phyloP scores from a whole-genome alignment of 2,329 filamentous ascomycete genomes.

The Chaetomium sp. region DNA sequence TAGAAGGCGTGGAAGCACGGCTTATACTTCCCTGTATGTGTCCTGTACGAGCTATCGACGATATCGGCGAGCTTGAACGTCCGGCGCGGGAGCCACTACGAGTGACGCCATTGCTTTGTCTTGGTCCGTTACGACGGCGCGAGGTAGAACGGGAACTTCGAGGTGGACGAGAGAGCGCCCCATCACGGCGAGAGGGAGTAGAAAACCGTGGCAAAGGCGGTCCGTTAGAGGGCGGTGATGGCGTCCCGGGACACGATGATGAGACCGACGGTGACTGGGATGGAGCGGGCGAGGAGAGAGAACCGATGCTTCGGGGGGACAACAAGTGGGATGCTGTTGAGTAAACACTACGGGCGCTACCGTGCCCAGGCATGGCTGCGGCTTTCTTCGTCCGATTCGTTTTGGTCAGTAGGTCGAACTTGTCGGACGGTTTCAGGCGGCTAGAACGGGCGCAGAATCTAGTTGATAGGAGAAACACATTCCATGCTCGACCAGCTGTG shows the following conservation, averaged over 20 bases:
- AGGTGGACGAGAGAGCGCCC: neutral
- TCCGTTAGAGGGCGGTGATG: neutral
- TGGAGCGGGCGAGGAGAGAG: constrained; percentile 1
- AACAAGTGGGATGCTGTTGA: constrained; percentile 20
- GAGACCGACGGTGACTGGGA: neutral
- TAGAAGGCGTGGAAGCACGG: neutral
- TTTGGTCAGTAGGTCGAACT: neutral
- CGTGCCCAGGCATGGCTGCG: constrained; percentile 10
- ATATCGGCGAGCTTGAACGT: neutral
- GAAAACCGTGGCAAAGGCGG: constrained; percentile 1
- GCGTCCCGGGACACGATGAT: neutral
- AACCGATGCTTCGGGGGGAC: constrained; percentile 15
- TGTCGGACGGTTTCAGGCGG: neutral
- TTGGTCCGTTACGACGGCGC: neutral
- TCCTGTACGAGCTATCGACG: neutral
- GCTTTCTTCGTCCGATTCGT: neutral
- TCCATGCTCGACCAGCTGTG: no score
- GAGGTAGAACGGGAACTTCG: neutral
- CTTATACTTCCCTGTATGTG: neutral
- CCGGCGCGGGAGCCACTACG: neutral
- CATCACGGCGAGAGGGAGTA: neutral
- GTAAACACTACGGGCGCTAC: constrained; percentile 14
- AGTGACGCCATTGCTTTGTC: neutral
- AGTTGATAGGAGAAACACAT: no score
- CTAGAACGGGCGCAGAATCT: no score